Percentiles rank a stretch among this genome's conserved stretches.
Conservation (phyloP, 2,329 filamentous ascomycete genomes). For the Epichloe sp. region DNA sequence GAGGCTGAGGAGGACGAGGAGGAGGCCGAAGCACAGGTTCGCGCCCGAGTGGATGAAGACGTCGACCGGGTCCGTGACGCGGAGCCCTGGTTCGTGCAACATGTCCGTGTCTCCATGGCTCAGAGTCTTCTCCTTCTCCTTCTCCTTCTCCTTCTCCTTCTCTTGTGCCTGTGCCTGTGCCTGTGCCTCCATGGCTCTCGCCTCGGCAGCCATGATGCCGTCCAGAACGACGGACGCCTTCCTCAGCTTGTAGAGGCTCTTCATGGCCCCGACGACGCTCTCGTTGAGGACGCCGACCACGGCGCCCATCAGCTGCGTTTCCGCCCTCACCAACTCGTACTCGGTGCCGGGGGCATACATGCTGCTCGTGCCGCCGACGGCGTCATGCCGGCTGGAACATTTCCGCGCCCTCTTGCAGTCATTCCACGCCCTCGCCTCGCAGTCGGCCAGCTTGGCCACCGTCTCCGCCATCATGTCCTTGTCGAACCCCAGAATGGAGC, state of each 20-base stretch:
- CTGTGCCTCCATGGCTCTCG: constrained; percentile 27
- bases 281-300: constrained; percentile 85
- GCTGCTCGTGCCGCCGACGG: constrained; percentile 18
- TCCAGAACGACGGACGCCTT: constrained; percentile 81
- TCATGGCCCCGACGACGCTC: constrained; percentile 80
- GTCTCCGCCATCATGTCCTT: constrained; percentile 84
- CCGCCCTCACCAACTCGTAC: constrained; percentile 70
- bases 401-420: constrained; percentile 66
- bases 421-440: constrained; percentile 62
- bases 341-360: constrained; percentile 78
- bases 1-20: constrained; percentile 81
- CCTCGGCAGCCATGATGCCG: constrained; percentile 62
- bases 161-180: too few species aligned
- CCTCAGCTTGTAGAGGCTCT: constrained; percentile 82
- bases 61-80: constrained; percentile 60
- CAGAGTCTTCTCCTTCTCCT: constrained; percentile 12
- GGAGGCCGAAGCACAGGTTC: constrained; percentile 78
- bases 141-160: constrained; percentile 16
- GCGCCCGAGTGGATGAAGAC: constrained; percentile 79
- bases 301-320: constrained; percentile 79
- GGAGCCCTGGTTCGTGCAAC: constrained; percentile 28
- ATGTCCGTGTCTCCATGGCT: not conserved
- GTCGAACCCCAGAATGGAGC: constrained; percentile 80
- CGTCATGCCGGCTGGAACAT: constrained; percentile 25
- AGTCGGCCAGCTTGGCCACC: constrained; percentile 54